phyloP scores from a whole-genome alignment of 2,329 filamentous ascomycete genomes.

The Teratosphaeria pseudoeucalypti region DNA sequence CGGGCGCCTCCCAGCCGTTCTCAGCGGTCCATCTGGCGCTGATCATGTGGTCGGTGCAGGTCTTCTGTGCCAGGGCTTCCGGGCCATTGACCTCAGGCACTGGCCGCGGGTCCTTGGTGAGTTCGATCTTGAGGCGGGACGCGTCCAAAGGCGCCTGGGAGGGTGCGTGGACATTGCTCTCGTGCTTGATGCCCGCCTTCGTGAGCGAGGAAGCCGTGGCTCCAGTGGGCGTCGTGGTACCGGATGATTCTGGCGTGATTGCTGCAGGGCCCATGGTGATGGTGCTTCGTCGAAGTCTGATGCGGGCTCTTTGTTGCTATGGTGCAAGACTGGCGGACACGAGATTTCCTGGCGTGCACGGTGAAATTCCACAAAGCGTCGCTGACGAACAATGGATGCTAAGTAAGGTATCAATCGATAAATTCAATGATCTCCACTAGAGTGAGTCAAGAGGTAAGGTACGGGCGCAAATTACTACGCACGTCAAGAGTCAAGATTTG shows the following conservation, averaged over 20 bases:
- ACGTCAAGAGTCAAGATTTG: not conserved
- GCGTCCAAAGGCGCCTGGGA: slow-evolving; percentile 32
- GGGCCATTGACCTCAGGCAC: slow-evolving; percentile 32
- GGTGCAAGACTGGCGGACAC: not conserved
- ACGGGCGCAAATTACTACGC: not conserved
- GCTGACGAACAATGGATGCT: not conserved
- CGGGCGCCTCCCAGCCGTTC: slow-evolving; percentile 62
- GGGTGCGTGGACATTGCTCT: slow-evolving; percentile 12
- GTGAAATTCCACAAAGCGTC: not conserved
- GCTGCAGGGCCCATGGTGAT: slow-evolving; percentile 22
- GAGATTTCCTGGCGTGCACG: not conserved
- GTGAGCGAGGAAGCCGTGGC: slow-evolving; percentile 26
- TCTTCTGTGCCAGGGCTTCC: slow-evolving; percentile 30
- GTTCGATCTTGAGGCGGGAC: slow-evolving; percentile 31
- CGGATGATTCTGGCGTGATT: slow-evolving; percentile 26
- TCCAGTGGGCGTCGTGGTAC: slow-evolving; percentile 26
- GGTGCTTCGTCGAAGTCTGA: not conserved
- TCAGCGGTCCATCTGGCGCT: slow-evolving; percentile 56
- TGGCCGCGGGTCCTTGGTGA: slow-evolving; percentile 31
- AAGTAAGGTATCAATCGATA: not conserved
- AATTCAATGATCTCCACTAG: not conserved
- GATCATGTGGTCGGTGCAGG: slow-evolving; percentile 81
- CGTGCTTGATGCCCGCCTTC: slow-evolving; percentile 28
- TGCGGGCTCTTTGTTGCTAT: not conserved
- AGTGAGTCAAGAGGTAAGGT: not conserved